Evolutionary conservation across 1,284 basidiomycete species (phyloP).

Genomic region (Cryptococcus sp.): DNA sequence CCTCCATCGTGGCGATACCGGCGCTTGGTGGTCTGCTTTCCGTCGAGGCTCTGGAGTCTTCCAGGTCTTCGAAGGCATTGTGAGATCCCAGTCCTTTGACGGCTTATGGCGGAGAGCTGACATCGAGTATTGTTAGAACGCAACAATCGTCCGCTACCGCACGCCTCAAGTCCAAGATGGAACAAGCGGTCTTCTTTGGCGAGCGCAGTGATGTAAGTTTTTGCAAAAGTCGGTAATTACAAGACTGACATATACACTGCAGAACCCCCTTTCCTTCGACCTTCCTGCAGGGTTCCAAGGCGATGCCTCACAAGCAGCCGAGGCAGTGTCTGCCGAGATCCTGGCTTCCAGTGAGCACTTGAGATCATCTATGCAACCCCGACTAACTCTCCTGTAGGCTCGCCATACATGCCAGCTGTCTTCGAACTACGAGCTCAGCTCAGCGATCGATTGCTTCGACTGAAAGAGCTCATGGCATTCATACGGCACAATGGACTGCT

Average conservation of each 20-base stretch:
- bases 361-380: background rate
- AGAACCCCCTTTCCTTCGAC: conserved; percentile 60
- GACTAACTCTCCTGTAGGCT: conserved; percentile 57
- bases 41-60: conserved; percentile 37
- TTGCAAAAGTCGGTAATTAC: too few relatives aligned
- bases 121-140: conserved; percentile 1
- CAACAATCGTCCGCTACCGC: conserved; percentile 34
- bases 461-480: conserved; percentile 81
- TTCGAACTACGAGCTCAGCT: conserved; percentile 82
- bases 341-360: conserved; percentile 48
- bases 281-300: conserved; percentile 54
- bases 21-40: conserved; percentile 45
- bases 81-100: conserved; percentile 4
- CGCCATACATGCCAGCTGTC: conserved; percentile 70
- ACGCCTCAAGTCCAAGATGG: conserved; percentile 57
- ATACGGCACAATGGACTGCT: conserved; percentile 82
- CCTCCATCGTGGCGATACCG: conserved; percentile 43
- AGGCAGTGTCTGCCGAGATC: conserved; percentile 56
- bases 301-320: conserved; percentile 56
- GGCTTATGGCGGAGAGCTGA: background rate
- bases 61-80: conserved; percentile 9
- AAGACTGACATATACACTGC: background rate
- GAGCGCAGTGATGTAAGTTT: conserved; percentile 48
- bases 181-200: conserved; percentile 61
- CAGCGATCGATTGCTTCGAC: conserved; percentile 69